These are phyloP conservation scores for Yamadazyma philogaea DNA, from an alignment of 805 yeast species.

Conservation along the genomic window DNA sequence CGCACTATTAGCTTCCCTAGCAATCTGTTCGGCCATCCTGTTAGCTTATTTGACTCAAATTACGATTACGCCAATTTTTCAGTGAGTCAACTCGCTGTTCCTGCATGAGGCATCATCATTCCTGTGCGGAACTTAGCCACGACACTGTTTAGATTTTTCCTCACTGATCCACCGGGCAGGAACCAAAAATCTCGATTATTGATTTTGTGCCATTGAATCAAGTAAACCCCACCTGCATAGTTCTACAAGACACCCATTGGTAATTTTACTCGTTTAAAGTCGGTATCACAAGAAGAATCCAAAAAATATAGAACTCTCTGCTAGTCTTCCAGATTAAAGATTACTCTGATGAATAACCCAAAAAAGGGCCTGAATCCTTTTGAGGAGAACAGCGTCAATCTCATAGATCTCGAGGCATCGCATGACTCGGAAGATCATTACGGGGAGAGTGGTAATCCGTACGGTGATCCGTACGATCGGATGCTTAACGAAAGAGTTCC, in stretches of 20 bases:
- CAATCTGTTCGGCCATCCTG: slow-evolving; percentile 41
- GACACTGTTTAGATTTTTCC: slow-evolving; percentile 1
- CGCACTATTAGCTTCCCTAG: slow-evolving; percentile 76
- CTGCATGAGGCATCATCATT: slow-evolving; percentile 5
- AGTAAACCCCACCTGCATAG: background rate
- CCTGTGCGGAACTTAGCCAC: slow-evolving; percentile 1
- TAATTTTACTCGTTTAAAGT: no score
- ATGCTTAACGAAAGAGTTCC: background rate
- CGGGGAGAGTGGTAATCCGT: background rate
- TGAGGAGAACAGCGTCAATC: slow-evolving; percentile 12
- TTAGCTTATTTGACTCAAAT: background rate
- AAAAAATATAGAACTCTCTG: background rate
- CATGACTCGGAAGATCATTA: background rate
- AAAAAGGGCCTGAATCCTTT: slow-evolving; percentile 1
- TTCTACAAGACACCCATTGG: background rate
- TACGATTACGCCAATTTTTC: background rate
- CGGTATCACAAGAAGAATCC: background rate
- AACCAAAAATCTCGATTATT: background rate
- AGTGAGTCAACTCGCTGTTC: slow-evolving; percentile 3
- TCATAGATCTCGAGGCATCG: slow-evolving; percentile 24
- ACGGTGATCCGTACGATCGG: slow-evolving; percentile 10
- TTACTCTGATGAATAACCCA: background rate
- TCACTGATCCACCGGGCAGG: background rate
- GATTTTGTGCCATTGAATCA: background rate
- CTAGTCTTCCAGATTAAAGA: background rate